phyloP scores from a whole-genome alignment of 2,329 filamentous ascomycete genomes.

The Hawksworthiomyces lignivorus region DNA sequence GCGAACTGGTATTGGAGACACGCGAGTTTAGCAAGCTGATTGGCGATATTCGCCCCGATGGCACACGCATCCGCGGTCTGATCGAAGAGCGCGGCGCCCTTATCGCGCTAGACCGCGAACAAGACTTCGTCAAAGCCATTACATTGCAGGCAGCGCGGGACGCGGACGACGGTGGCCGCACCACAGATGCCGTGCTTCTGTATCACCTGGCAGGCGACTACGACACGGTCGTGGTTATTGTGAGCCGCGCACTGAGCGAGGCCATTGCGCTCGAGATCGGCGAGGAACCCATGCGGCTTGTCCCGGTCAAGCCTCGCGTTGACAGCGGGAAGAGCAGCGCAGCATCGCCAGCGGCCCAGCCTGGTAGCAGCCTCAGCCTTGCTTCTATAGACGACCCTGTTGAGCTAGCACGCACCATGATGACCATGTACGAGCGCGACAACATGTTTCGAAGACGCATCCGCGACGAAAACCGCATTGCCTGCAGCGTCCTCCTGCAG shows the following conservation, averaged over 20 bases:
- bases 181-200: constrained; percentile 85
- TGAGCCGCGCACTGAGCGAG: constrained; percentile 85
- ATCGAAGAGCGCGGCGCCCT: constrained; percentile 79
- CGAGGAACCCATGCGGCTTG: constrained; percentile 67
- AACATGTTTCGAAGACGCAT: constrained; percentile 54
- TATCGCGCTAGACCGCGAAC: constrained; percentile 71
- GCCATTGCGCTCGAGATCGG: constrained; percentile 81
- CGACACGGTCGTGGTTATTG: constrained; percentile 82
- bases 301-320: constrained; percentile 68
- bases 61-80: constrained; percentile 73
- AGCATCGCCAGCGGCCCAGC: constrained; percentile 47
- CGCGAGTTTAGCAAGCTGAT: constrained; percentile 91
- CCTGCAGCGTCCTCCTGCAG: constrained; percentile 49
- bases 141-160: constrained; percentile 86
- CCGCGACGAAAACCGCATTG: constrained; percentile 47
- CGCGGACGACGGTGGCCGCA: constrained; percentile 88
- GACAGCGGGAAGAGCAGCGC: constrained; percentile 36
- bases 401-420: constrained; percentile 53
- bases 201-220: constrained; percentile 95
- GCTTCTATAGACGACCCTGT: constrained; percentile 54
- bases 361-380: constrained; percentile 51
- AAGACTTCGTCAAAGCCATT: constrained; percentile 84
- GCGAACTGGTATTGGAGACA: constrained; percentile 92
- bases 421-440: constrained; percentile 54
- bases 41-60: constrained; percentile 82